Evolutionary conservation across 768 basidiomycete genomes (phyloP).

Genomic region (Neoboletus brunneissimus): DNA sequence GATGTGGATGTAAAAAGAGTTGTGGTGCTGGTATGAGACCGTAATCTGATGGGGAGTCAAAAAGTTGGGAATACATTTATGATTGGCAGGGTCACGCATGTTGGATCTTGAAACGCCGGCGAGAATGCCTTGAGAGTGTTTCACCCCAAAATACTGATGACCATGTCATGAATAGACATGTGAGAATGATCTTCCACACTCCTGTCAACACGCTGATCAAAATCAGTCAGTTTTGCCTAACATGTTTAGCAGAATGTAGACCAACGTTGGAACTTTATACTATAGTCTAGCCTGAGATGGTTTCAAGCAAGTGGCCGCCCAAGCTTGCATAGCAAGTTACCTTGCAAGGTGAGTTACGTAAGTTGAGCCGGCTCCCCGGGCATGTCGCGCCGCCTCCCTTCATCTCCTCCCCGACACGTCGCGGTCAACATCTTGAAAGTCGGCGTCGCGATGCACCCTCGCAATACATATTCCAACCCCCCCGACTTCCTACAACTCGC

Average conservation of each 20-base stretch:
- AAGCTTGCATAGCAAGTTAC: too few species aligned
- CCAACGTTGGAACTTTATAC: neutral
- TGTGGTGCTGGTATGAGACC: neutral
- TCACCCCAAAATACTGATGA: neutral
- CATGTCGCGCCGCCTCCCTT: too few species aligned
- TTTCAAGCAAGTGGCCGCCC: too few species aligned
- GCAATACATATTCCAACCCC: conserved; percentile 44
- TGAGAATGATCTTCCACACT: neutral
- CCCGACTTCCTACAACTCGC: conserved; percentile 65
- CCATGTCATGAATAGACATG: neutral
- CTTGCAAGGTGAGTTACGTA: too few species aligned
- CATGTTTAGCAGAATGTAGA: neutral
- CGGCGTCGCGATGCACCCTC: conserved; percentile 41
- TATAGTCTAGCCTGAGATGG: too few species aligned
- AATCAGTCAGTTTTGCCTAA: neutral
- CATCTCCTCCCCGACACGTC: neutral
- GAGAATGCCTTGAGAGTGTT: neutral
- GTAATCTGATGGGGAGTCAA: too few species aligned
- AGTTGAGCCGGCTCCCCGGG: too few species aligned
- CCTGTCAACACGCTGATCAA: neutral
- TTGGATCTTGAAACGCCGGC: neutral
- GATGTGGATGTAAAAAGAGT: neutral
- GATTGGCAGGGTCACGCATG: neutral
- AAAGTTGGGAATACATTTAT: too few species aligned
- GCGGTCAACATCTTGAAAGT: conserved; percentile 12